Base-by-base conservation (phyloP, 2,329 filamentous ascomycete species). In the Aurifilum marmelostoma region DNA sequence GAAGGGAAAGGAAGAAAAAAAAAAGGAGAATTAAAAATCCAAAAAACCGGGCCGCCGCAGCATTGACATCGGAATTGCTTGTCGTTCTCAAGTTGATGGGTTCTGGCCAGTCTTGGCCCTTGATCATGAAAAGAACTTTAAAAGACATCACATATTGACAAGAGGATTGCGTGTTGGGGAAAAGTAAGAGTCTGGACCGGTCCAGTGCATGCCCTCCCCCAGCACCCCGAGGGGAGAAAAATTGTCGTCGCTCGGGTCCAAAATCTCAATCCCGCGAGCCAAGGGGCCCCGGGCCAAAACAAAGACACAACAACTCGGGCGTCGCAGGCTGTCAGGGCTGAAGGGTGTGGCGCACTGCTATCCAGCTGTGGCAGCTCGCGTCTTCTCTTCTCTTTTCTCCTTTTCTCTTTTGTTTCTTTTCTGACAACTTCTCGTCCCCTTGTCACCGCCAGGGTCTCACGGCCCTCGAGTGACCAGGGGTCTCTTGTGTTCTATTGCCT, bases 231-330 rank as follows among this genome's bases (percentile, higher is more conserved):
- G 52, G 12, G 52, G 14, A 29, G 14, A 56, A 54, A 54, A 54
- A 27, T 16, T 56, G 24, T 56, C 52, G 24, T 56, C 27, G 52
- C 52, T 56, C 52, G 52, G 52, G 24, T 56, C 8, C 16, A 56
- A 56, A 56, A 56, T 29, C 52, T 56, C 52, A 56, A 56, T 56
- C 24, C 52, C 52, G 52, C 52, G 14, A 56, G 27, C 52, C 52
- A 24, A 18, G 24, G 52, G 52, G 52, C 12, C 52, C 52, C 52
- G 52, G 52, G 52, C 52, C 24, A 29, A n/a, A n/a, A 18, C 3
- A 29, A 56, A 5, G 21, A 39, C 14, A 29, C 52, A n/a, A 18
- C 24, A 2, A 29, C 16, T 18, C 29, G 52, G 52, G 52, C 27
- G 16, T 29, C 14, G 50, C 52, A 18, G 24, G 24, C 52, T 56